Conservation (phyloP, 192 early-diverging fungal genomes). For the Coemansia sp. region DNA sequence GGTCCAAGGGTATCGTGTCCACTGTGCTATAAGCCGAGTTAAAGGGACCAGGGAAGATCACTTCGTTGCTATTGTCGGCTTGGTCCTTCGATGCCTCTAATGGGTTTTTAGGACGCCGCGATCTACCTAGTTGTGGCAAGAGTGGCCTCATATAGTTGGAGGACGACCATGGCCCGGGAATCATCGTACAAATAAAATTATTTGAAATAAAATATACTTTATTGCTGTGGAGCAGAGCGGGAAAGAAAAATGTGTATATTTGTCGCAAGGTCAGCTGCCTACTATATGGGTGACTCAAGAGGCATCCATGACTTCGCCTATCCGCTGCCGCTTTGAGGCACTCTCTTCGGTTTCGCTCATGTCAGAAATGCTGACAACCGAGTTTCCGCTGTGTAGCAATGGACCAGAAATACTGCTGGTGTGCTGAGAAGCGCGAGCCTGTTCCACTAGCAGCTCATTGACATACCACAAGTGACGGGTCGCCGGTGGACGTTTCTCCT, state of each 20-base stretch:
- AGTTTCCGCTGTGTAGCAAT: background rate
- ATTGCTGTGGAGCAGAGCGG: too few species aligned
- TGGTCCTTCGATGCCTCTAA: constrained; percentile 46
- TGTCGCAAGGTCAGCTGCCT: background rate
- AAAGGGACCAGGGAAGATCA: constrained; percentile 36
- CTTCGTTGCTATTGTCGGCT: constrained; percentile 12
- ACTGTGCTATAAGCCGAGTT: constrained; percentile 44
- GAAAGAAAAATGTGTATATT: background rate
- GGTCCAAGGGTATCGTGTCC: constrained; percentile 46
- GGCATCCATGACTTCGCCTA: background rate
- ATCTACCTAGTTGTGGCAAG: constrained; percentile 32
- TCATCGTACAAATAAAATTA: background rate
- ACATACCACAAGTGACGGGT: constrained; percentile 50
- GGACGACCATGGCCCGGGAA: constrained; percentile 3
- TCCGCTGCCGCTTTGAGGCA: constrained; percentile 24
- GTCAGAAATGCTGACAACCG: background rate
- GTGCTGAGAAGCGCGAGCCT: background rate
- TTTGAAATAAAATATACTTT: background rate
- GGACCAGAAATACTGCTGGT: background rate
- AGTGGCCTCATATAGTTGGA: constrained; percentile 21
- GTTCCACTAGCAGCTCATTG: constrained; percentile 29
- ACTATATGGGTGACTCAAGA: background rate
- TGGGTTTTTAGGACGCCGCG: constrained; percentile 33
- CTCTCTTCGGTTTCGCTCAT: background rate
- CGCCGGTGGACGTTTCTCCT: constrained; percentile 48